A percentile compares a stretch with the other conserved stretches of the same genome.
Evolutionary conservation across 768 basidiomycete species (phyloP).

Genomic region (Suillus subaureus): DNA sequence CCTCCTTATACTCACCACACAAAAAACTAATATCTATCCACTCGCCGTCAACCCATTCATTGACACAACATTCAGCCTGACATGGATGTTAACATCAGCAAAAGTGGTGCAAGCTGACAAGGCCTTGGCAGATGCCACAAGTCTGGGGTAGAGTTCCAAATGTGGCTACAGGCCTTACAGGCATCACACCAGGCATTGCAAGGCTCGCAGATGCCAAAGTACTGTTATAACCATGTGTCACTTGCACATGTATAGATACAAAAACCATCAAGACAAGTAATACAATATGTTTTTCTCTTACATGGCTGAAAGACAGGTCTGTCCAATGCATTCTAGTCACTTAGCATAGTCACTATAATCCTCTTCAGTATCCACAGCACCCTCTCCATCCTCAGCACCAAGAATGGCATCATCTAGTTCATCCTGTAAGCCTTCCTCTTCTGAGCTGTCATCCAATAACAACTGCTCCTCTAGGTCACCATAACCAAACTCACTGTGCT

Average conservation of each 20-base stretch:
- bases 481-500: no score
- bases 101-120: neutral
- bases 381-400: constrained; percentile 4
- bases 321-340: neutral
- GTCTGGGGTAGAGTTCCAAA: neutral
- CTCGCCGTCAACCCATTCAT: no score
- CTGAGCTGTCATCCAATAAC: neutral
- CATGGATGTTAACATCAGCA: no score
- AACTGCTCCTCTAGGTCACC: neutral
- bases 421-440: neutral
- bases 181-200: neutral
- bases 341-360: neutral
- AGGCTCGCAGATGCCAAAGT: neutral
- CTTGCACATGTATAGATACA: no score
- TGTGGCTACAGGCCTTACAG: neutral
- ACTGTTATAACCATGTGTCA: no score
- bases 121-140: neutral
- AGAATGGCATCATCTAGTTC: neutral
- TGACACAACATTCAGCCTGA: no score
- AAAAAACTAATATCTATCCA: no score
- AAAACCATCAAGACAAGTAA: no score
- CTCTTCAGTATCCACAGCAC: constrained; percentile 1
- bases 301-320: no score
- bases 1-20: no score
- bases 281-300: no score